Base-by-base conservation (phyloP, 1,284 basidiomycete genomes). In the Austroboletus niveus region DNA sequence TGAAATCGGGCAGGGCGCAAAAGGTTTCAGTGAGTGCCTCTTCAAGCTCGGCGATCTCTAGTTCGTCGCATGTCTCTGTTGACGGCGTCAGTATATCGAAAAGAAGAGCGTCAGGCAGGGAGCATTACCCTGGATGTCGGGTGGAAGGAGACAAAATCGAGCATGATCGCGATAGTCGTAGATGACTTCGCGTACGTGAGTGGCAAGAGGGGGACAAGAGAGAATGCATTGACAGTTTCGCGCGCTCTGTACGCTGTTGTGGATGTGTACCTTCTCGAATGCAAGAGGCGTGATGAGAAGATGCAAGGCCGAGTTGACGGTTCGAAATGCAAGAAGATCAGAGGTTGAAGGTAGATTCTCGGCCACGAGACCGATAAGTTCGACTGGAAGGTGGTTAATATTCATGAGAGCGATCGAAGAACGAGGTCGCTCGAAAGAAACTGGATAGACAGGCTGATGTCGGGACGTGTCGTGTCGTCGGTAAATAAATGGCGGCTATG, bases 1-100 rank as follows among this genome's bases (percentile, higher is more conserved):
- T 51, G 43, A 69, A 57, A 17, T 40, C 41, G 4, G 57, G 15
- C 1, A 67, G 51, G 3, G 60, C 36, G 32, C 60, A 65, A 14
- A 67, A 63, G 2, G 62, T 51, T 24, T 70, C 65, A n/a, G 60
- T 65, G 32, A 67, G 62, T 7, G 44, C 55, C 3, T 69, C 65
- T 38, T 67, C 65, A 2, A 67, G 67, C 4, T 70, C 69, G 5
- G 64, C 65, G 3, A 69, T 59, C 44, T 67, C 68, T n/a, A 60
- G 47, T 45, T 65, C 64, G 5, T 66, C 68, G 10, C 60, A 66
- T 5, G 10, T 4, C 11, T 42, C 67, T 70, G 42, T 1, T 14
- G 39, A 36, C 32, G 1, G 35, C 12, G 12, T 53, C 20, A 52
- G 45, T 30, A 17, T 8, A 2, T 1, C 12, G 4, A 2, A 17